Percentiles rank a stretch among this genome's conserved stretches.
Evolutionary conservation across 495 filamentous ascomycete species (phyloP).

Genomic region (Tetracladium marchalianum): DNA sequence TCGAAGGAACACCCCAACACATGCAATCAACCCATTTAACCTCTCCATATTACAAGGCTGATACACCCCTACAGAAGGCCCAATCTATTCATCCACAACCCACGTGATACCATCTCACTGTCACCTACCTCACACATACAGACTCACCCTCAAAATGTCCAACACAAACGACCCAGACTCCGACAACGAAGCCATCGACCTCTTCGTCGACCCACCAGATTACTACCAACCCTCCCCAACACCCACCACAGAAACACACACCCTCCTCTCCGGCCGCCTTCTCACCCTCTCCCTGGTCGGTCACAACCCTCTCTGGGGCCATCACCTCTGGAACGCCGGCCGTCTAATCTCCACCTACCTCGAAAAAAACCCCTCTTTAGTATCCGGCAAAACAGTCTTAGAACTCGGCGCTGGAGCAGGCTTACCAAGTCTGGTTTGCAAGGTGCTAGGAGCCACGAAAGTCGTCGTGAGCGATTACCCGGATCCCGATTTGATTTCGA

Average conservation of each 20-base stretch:
- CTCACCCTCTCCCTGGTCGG: constrained; percentile 77
- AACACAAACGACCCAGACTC: constrained; percentile 5
- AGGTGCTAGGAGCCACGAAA: constrained; percentile 52
- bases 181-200: constrained; percentile 21
- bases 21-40: background rate
- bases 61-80: background rate
- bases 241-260: constrained; percentile 59
- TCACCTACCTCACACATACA: background rate
- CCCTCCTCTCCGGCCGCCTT: constrained; percentile 51
- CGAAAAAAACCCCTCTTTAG: constrained; percentile 49
- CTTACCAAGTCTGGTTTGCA: constrained; percentile 69
- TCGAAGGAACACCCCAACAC: no score
- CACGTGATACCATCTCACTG: constrained; percentile 6
- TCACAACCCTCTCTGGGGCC: constrained; percentile 83
- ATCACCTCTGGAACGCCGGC: constrained; percentile 85
- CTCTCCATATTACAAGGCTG: background rate
- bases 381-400: constrained; percentile 56
- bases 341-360: constrained; percentile 67
- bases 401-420: constrained; percentile 89
- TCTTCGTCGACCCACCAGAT: constrained; percentile 72
- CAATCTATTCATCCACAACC: background rate
- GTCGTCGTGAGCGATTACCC: constrained; percentile 86
- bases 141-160: background rate
- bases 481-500: constrained; percentile 67
- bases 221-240: constrained; percentile 65